These are phyloP conservation scores for Fibroporia radiculosa DNA, from an alignment of 768 basidiomycete species.

Conservation along the genomic window DNA sequence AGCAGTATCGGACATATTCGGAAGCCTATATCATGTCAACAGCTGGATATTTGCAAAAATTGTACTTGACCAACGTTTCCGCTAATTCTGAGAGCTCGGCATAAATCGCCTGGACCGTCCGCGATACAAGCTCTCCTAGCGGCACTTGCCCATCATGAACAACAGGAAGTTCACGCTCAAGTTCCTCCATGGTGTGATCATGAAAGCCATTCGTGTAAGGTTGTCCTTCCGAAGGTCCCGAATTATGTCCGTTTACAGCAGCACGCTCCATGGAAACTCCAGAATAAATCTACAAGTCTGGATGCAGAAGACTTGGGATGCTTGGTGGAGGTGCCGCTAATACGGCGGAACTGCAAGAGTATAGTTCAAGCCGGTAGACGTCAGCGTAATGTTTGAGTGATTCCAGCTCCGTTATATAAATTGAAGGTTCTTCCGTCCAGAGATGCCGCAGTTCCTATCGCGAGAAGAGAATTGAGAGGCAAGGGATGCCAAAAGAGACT, in stretches of 20 bases:
- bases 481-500: no score
- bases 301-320: no score
- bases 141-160: conserved; percentile 70
- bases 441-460: no score
- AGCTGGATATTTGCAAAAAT: neutral
- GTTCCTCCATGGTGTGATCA: conserved; percentile 40
- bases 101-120: conserved; percentile 73
- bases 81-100: conserved; percentile 76
- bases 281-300: no score
- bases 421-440: no score
- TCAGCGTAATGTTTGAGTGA: no score
- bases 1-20: conserved; percentile 73
- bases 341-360: no score
- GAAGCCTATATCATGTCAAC: conserved; percentile 33
- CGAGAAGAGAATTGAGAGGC: no score
- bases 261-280: neutral
- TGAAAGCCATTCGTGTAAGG: conserved; percentile 25
- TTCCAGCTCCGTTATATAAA: no score
- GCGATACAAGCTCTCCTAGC: conserved; percentile 66
- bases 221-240: neutral
- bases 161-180: conserved; percentile 67
- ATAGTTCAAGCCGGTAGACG: no score
- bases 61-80: conserved; percentile 60
- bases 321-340: no score
- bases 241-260: neutral